A percentile compares a stretch with the other conserved stretches of the same genome.
These are phyloP conservation scores for Tetradesmus lagerheimii DNA, from an alignment of 139 green algal genomes.

Conservation along the genomic window DNA sequence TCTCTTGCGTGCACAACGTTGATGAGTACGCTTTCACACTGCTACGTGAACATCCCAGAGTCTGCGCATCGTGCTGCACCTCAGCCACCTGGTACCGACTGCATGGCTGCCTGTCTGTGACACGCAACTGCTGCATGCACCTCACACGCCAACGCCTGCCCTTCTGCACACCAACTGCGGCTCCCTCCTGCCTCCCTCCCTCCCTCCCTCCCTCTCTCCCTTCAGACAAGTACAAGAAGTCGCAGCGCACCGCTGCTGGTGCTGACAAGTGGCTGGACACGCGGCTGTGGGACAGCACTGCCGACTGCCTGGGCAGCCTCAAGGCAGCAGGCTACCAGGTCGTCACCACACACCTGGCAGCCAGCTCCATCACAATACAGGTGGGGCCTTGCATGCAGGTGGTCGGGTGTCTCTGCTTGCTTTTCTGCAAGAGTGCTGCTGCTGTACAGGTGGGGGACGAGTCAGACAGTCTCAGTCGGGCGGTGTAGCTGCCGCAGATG, in stretches of 20 bases:
- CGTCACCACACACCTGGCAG: conserved; percentile 55
- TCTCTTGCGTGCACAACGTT: no score
- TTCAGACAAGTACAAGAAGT: conserved; percentile 68
- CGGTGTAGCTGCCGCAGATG: no score
- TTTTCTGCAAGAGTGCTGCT: no score
- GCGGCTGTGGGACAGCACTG: conserved; percentile 60
- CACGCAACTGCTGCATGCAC: no score
- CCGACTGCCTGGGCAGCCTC: conserved; percentile 61
- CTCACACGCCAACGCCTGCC: neutral
- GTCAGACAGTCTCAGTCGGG: no score
- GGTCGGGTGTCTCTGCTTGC: no score
- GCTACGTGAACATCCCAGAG: neutral
- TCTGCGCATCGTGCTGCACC: neutral
- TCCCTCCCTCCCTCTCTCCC: neutral
- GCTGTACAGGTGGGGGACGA: no score
- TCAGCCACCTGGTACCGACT: neutral
- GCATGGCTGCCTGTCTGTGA: neutral
- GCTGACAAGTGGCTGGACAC: conserved; percentile 91
- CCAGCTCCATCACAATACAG: conserved; percentile 39
- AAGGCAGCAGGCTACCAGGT: conserved; percentile 78
- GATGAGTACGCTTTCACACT: neutral
- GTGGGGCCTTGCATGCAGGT: neutral
- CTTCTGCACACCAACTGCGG: neutral
- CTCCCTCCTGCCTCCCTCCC: neutral
- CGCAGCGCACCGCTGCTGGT: conserved; percentile 64